Evolutionary conservation across 2,329 filamentous ascomycete species (phyloP).

Genomic region (Thermothelomyces thermophilus): DNA sequence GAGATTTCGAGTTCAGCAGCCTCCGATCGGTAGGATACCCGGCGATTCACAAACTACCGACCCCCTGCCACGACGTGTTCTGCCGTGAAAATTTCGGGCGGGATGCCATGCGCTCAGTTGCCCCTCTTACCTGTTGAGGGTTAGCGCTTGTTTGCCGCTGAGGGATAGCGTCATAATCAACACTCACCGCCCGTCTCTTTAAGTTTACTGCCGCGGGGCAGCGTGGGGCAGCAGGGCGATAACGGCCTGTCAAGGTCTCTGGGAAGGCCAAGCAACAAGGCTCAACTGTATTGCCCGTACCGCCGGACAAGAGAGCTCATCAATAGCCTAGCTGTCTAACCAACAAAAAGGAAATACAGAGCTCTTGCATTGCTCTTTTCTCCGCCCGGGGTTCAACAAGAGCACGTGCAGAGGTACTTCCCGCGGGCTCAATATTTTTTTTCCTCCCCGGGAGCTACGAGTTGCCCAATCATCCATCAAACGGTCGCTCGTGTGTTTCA

Average conservation of each 20-base stretch:
- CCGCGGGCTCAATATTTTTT: no score
- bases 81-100: constrained; percentile 14
- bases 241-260: constrained; percentile 17
- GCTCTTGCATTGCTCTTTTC: no score
- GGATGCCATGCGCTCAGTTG: constrained; percentile 9
- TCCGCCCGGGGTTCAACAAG: no score
- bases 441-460: no score
- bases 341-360: no score
- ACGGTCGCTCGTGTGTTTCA: no score
- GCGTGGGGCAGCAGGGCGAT: constrained; percentile 21
- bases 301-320: background rate
- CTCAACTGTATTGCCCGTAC: background rate
- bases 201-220: constrained; percentile 24
- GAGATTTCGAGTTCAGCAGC: constrained; percentile 10
- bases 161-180: constrained; percentile 25
- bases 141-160: constrained; percentile 15
- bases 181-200: constrained; percentile 21
- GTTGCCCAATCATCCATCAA: no score
- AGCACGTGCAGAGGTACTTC: background rate
- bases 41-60: constrained; percentile 4
- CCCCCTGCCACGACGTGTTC: background rate
- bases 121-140: constrained; percentile 30
- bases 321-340: background rate
- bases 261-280: background rate
- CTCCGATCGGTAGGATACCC: constrained; percentile 7